Base-by-base conservation (phyloP, 345 rosid species). In the Eucalyptus coolabah region DNA sequence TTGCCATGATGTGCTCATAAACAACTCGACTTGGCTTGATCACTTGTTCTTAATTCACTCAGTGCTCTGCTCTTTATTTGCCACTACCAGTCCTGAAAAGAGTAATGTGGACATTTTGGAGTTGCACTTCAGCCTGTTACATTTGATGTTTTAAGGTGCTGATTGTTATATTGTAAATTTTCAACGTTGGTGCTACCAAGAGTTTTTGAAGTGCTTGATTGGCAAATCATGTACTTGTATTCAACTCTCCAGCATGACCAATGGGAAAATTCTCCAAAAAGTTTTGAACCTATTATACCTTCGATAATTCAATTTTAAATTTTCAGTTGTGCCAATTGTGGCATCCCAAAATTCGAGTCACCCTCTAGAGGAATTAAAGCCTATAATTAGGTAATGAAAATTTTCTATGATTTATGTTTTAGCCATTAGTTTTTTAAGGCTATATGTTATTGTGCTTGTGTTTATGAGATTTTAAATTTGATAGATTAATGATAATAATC, bases 261-360 rank as follows among this genome's bases (percentile, higher is more conserved):
- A 15, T 26, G 6, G 14, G 30, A 56, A 56, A 56, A 56, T 56
- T 60, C 8, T 60, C 32, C 16, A 60, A 60, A 60, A 60, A 28
- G 17, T 60, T 28, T 12, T 60, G 14, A 60, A 60, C 8, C 8
- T 28, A 11, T 60, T 9, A 26, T 5, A 60, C 16, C 14, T 60
- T 60, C 1, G 30, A 2, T 2, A 60, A 26, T 60, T 60, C 15
- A 60, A 60, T 60, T 28, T 60, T 60, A 60, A 60, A 60, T 12
- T 3, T 60, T 60, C 0, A 12, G 2, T 60, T 60, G 7, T 26
- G 17, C 0, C 4, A n/a, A n/a, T n/a, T n/a, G n/a, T n/a, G n/a
- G n/a, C n/a, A n/a, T n/a, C n/a, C n/a, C n/a, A n/a, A n/a, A n/a
- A n/a, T n/a, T n/a, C n/a, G n/a, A n/a, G n/a, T n/a, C n/a, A n/a